Evolutionary conservation across 352 stramenopile genomes (phyloP), one percentile per base, ranked within the genome.

Genomic region (Globisporangium iwayamae): DNA sequence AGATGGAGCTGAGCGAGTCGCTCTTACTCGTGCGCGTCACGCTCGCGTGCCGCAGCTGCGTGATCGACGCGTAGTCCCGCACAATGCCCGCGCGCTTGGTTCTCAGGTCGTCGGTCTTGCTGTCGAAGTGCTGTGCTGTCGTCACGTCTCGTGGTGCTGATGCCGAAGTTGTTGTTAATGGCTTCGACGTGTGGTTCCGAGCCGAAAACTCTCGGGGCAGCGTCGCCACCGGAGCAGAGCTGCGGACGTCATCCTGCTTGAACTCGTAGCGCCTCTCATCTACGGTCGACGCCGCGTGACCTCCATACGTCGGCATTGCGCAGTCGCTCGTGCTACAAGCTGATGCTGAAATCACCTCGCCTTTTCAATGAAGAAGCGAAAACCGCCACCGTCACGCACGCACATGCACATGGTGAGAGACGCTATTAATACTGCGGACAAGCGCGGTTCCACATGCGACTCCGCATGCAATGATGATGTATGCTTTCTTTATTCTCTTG

Each of bases 1-100:
- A 77, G 18, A 72, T 68, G 28, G 71, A 74, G 62, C 68, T 72
- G 7, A 74, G 41, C 5, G 60, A 66, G 30, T 52, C 50, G 36
- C 36, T 38, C 16, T 47, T 36, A 22, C 20, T 64, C n/a, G 48
- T 45, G 43, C 20, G 47, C 3, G 47, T 46, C 7, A 54, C 30
- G 25, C 25, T 45, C 18, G 56, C 22, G 20, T 55, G 28, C 43
- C 43, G 56, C 36, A 53, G 46, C 16, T 63, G 54, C 18, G 50
- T 53, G 41, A 63, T 60, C 32, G 36, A 50, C 8, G 57, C 48
- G 30, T 45, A 54, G 45, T 66, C 50, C 3, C 51, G 58, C 14
- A 65, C 38, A 28, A 38, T 32, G 2, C 38, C 47, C 4, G 48
- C 47, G 8, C 48, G 57, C 51, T 62, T 69, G 0, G 32, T 47